Conservation (phyloP, 208 protist genomes). For the Trypanosoma rangeli region DNA sequence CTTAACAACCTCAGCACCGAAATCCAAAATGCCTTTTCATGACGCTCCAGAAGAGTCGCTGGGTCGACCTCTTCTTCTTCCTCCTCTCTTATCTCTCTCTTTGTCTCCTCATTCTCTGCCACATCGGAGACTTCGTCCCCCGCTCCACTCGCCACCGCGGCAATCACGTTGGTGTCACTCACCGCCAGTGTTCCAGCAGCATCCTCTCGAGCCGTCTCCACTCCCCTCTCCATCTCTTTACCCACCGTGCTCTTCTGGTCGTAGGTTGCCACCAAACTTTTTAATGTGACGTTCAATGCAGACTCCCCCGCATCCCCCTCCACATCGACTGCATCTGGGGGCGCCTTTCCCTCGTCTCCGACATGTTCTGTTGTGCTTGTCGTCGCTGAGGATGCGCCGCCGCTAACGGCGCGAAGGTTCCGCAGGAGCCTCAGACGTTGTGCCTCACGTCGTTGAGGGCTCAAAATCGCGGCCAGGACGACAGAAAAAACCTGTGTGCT, state of each 20-base stretch:
- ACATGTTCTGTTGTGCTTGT: neutral
- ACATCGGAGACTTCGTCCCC: neutral
- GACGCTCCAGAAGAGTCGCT: constrained; percentile 1
- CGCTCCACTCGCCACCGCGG: neutral
- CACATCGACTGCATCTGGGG: neutral
- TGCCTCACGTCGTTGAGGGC: constrained; percentile 35
- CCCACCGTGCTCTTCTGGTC: neutral
- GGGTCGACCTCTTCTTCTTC: neutral
- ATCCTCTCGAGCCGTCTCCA: neutral
- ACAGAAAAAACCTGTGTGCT: constrained; percentile 37
- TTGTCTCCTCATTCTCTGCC: neutral
- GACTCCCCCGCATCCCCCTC: neutral
- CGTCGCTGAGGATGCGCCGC: neutral
- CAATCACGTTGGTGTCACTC: neutral
- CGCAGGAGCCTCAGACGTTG: constrained; percentile 38
- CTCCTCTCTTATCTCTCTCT: neutral
- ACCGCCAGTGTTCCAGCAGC: neutral
- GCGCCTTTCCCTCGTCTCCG: neutral
- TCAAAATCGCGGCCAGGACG: constrained; percentile 53
- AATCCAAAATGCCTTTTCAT: constrained; percentile 28
- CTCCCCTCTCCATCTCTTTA: neutral
- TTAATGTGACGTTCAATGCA: constrained; percentile 3
- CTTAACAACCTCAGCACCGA: constrained; percentile 22
- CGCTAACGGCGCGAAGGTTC: constrained; percentile 27
- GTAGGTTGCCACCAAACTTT: neutral